A percentile compares a stretch with the other conserved stretches of the same genome.
Conservation (phyloP, 2,329 filamentous ascomycete genomes). For the Colletotrichum falcatum region DNA sequence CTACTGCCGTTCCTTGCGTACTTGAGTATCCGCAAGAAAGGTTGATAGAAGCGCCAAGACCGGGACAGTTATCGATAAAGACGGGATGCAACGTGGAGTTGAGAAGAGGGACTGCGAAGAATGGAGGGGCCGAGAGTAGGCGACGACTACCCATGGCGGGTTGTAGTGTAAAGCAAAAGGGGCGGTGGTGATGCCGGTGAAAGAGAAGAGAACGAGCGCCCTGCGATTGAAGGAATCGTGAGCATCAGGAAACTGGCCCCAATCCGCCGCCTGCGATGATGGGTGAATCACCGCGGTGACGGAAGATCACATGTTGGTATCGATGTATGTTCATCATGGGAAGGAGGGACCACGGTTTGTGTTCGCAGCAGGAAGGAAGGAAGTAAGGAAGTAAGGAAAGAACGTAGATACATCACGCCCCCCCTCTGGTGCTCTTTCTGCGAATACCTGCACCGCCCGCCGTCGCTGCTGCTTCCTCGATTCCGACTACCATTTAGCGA, state of each 20-base stretch:
- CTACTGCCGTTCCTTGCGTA: constrained; percentile 10
- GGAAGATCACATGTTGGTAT: neutral
- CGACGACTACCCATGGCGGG: neutral
- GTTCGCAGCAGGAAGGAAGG: neutral
- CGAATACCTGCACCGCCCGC: neutral
- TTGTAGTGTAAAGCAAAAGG: neutral
- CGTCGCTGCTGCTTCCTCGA: neutral
- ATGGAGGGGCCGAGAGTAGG: neutral
- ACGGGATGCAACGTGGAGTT: constrained; percentile 11
- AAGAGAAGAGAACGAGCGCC: neutral
- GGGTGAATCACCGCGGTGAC: neutral
- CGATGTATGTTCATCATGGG: neutral
- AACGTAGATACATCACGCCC: neutral
- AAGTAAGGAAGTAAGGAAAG: neutral
- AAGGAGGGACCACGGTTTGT: neutral
- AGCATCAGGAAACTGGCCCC: neutral
- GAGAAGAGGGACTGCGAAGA: neutral
- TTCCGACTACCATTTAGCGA: neutral
- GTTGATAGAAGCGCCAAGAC: constrained; percentile 8
- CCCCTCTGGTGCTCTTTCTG: neutral
- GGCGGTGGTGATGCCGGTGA: neutral
- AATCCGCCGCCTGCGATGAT: neutral
- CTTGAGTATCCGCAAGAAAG: neutral
- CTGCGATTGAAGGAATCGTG: neutral
- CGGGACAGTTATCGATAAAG: neutral